Evolutionary conservation across 1,139 yeast genomes (phyloP), one percentile per base, ranked within the genome.

Genomic region (Magnusiomyces sp.): DNA sequence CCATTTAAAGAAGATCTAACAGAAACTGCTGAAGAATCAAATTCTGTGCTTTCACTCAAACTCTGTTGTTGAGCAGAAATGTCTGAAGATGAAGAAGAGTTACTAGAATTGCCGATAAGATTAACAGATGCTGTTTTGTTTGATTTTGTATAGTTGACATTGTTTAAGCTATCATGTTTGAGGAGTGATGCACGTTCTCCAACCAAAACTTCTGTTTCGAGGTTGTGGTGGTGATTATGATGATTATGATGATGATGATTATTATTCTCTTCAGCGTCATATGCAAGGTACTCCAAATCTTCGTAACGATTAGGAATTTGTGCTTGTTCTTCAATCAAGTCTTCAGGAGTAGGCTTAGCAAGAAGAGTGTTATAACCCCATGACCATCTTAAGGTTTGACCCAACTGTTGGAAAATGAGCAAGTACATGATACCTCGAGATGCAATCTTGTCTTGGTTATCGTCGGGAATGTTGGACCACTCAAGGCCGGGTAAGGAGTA

Each of bases 311-410:
- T 34, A 16, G 45, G 37, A 16, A 42, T 42, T 14, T 42, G 45
- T 17, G 48, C 10, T 14, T 40, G 46, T 38, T 54, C 55, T 45
- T 50, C 50, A 16, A 46, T 49, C 13, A 40, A 47, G 16, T 53
- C 55, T 38, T 47, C 53, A 23, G 52, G 55, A 7, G 58, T 43
- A 51, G 82, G 72, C 58, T 71, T 78, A 46, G 82, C 75, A 54
- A 86, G 70, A 53, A 86, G 70, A 27, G 79, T 82, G 63, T 86
- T 84, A 67, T 80, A 85, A n/a, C 95, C 95, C 94, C 95, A 86
- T 2, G 92, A 83, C 95, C 95, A 86, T 55, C 95, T 72, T 53
- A 86, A 71, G 59, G 85, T 76, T 68, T 85, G 95, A 39, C 95
- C 95, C 62, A 86, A 73, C 64, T 86, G 95, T 69, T 86, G 95